Evolutionary conservation across 2,329 filamentous ascomycete genomes (phyloP), one percentile per base, ranked within the genome.

Genomic region (Aspergillus persii): DNA sequence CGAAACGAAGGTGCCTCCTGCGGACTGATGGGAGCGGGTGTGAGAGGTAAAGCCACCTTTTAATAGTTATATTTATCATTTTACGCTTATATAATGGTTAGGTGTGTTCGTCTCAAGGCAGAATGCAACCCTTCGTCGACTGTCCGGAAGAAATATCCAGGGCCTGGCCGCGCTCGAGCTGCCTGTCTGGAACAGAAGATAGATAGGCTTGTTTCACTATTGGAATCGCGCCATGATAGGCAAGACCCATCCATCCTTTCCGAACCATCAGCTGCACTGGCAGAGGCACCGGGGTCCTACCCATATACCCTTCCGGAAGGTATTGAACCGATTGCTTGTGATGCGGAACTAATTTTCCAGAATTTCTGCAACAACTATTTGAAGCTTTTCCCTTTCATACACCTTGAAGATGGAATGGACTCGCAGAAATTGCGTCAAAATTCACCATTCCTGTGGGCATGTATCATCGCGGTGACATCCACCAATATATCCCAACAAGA

Each of bases 1-100:
- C 78, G 36, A 81, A 80, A 57, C 79, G 79, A 68, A 79, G 78
- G 68, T 81, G 79, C 61, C 74, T 79, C 30, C 69, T 77, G 47
- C 68, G 71, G 23, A 59, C 65, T 3, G 64, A 58, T 11, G 72
- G 69, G 15, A 56, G 48, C 48, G 61, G 63, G 8, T 71, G 69
- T 51, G 68, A 72, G 53, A 70, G 69, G 69, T 72, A 47, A 57
- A 61, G 61, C 23, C 18, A 11, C n/a, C n/a, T 30, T 50, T n/a
- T 50, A 30, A 29, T 27, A 5, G 23, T 11, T 56, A 7, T 47
- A 36, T 51, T n/a, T n/a, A 4, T 23, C 18, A 46, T 41, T 39
- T 18, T 26, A 8, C 18, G 52, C 26, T 18, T n/a, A 50, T 50
- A 23, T 44, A 8, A 18, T 33, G 8, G 54, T 53, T 62, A 77